Evolutionary conservation across 164 flowering plant genomes (phyloP).

Genomic region (Houttuynia cordata): DNA sequence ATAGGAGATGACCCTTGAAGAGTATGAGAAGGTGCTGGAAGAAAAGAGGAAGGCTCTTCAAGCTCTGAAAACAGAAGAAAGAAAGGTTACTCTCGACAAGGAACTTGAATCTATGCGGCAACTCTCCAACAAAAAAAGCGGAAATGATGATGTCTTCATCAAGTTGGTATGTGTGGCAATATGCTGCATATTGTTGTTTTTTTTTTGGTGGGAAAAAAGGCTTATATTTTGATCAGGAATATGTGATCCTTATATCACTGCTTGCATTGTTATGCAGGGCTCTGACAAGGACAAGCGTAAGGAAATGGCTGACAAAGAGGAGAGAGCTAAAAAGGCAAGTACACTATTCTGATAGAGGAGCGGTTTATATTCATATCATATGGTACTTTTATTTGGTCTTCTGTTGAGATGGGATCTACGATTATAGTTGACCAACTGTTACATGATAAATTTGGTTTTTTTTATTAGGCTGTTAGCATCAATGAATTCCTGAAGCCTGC

Average conservation of each 20-base stretch:
- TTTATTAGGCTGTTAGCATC: constrained; percentile 57
- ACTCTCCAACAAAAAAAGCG: constrained; percentile 67
- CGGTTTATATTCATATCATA: not conserved
- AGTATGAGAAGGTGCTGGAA: constrained; percentile 78
- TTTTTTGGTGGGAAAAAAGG: too few species aligned
- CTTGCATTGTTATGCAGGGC: constrained; percentile 27
- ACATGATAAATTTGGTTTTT: not conserved
- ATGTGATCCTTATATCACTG: too few species aligned
- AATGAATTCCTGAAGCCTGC: constrained; percentile 88
- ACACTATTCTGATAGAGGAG: too few species aligned
- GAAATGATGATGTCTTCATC: constrained; percentile 54
- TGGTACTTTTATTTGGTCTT: not conserved
- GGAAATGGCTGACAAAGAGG: constrained; percentile 68
- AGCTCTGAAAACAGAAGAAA: constrained; percentile 53
- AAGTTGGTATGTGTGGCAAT: constrained; percentile 41
- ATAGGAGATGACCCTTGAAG: constrained; percentile 89
- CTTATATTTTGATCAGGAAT: too few species aligned
- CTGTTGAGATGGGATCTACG: not conserved
- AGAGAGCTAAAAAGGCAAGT: constrained; percentile 60
- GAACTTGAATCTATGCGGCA: constrained; percentile 68
- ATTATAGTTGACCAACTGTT: not conserved
- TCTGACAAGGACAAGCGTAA: constrained; percentile 67
- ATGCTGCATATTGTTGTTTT: too few species aligned
- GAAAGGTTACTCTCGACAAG: constrained; percentile 63
- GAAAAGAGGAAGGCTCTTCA: constrained; percentile 76